Conservation (phyloP, 768 basidiomycete genomes). For the Candolleomyces aberdarensis region DNA sequence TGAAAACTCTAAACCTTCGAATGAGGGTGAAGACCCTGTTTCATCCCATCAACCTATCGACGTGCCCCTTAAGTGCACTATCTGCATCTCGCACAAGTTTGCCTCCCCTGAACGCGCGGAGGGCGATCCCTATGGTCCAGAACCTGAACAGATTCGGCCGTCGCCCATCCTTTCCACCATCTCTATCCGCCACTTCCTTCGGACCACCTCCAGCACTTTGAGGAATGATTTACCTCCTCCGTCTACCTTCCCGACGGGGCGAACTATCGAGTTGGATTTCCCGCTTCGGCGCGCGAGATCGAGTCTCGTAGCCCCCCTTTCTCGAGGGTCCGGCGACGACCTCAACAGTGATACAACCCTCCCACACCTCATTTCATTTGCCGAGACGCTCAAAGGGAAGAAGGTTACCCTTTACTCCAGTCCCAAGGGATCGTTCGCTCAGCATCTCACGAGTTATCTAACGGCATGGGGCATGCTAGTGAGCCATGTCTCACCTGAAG, state of each 20-base stretch:
- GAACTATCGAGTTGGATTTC: conserved; percentile 65
- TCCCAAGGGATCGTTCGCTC: conserved; percentile 85
- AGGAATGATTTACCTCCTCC: conserved; percentile 44
- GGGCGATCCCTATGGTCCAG: conserved; percentile 22
- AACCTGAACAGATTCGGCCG: conserved; percentile 37
- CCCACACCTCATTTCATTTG: conserved; percentile 74
- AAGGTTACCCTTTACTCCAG: conserved; percentile 82
- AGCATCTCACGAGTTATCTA: conserved; percentile 89
- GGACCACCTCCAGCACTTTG: conserved; percentile 52
- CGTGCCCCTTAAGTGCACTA: conserved; percentile 37
- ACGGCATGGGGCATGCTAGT: conserved; percentile 96
- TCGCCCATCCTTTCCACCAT: conserved; percentile 42
- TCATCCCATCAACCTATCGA: conserved; percentile 18
- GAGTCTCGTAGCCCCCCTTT: conserved; percentile 36
- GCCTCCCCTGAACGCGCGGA: conserved; percentile 11
- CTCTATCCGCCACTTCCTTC: conserved; percentile 58
- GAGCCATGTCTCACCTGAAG: conserved; percentile 67
- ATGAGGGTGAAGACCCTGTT: conserved; percentile 1
- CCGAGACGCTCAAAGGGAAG: conserved; percentile 79
- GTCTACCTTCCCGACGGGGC: conserved; percentile 38
- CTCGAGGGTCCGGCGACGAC: conserved; percentile 28
- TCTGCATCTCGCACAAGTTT: conserved; percentile 51
- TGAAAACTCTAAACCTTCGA: conserved; percentile 16
- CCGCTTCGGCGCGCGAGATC: conserved; percentile 57
- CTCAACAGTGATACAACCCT: conserved; percentile 71